Conservation (phyloP, 164 flowering plant species). For the Vitis riparia region DNA sequence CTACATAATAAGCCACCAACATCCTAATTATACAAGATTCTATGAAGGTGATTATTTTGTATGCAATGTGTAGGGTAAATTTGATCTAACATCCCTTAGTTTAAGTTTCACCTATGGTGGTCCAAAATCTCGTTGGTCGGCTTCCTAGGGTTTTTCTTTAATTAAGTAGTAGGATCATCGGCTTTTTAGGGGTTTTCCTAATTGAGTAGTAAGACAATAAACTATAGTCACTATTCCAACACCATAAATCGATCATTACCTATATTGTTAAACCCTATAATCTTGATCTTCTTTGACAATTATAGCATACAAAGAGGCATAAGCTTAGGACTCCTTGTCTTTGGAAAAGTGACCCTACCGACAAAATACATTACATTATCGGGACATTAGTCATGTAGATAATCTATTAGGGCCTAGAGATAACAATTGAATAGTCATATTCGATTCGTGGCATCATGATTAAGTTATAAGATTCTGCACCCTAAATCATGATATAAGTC, state of each 20-base stretch:
- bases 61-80: too few species aligned
- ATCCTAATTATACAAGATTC: too few species aligned
- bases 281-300: not conserved
- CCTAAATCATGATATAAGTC: not conserved
- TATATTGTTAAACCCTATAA: not conserved
- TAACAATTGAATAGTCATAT: not conserved
- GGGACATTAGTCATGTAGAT: not conserved
- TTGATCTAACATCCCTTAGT: too few species aligned
- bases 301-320: not conserved
- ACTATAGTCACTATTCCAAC: too few species aligned
- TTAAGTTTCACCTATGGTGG: too few species aligned
- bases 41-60: too few species aligned
- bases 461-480: slow-evolving; percentile 9
- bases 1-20: too few species aligned
- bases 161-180: too few species aligned
- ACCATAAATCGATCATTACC: not conserved
- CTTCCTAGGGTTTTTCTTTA: too few species aligned
- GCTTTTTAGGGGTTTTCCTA: too few species aligned
- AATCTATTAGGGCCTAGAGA: not conserved
- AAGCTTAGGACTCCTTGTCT: not conserved
- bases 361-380: not conserved
- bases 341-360: not conserved
- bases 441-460: slow-evolving; percentile 2
- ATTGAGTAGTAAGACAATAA: too few species aligned
- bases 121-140: too few species aligned